A percentile compares a stretch with the other conserved stretches of the same genome.
Evolutionary conservation across 768 basidiomycete species (phyloP).

Genomic region (Crassisporium funariophilum): DNA sequence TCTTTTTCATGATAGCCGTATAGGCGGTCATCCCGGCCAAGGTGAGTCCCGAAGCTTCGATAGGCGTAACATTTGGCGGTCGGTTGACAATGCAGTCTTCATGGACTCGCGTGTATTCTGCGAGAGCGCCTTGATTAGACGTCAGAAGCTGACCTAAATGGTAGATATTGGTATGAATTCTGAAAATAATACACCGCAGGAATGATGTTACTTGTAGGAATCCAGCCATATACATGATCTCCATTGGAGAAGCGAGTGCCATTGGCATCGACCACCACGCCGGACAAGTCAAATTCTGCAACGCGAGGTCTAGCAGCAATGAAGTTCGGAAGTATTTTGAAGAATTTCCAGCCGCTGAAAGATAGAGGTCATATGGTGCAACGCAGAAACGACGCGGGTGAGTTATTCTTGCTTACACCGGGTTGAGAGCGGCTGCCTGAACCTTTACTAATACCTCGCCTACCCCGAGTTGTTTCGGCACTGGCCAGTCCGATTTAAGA

Average conservation of each 20-base stretch:
- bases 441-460: constrained; percentile 38
- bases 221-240: constrained; percentile 63
- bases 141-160: constrained; percentile 28
- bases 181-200: not conserved
- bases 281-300: constrained; percentile 65
- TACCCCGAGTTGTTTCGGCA: constrained; percentile 31
- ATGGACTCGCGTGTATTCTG: constrained; percentile 56
- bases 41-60: constrained; percentile 62
- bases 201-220: constrained; percentile 26
- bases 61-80: constrained; percentile 53
- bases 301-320: constrained; percentile 50
- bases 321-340: constrained; percentile 49
- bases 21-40: constrained; percentile 63
- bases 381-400: not conserved
- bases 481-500: constrained; percentile 37
- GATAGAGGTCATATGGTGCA: not conserved
- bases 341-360: constrained; percentile 59
- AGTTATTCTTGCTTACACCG: constrained; percentile 62
- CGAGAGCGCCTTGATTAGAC: constrained; percentile 55
- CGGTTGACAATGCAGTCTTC: constrained; percentile 40
- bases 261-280: constrained; percentile 59
- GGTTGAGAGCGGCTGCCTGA: constrained; percentile 61
- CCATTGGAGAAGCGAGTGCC: constrained; percentile 56
- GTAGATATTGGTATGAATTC: not conserved
- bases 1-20: constrained; percentile 50